Evolutionary conservation across 345 rosid genomes (phyloP).

Genomic region (Hibiscus tridactylites): DNA sequence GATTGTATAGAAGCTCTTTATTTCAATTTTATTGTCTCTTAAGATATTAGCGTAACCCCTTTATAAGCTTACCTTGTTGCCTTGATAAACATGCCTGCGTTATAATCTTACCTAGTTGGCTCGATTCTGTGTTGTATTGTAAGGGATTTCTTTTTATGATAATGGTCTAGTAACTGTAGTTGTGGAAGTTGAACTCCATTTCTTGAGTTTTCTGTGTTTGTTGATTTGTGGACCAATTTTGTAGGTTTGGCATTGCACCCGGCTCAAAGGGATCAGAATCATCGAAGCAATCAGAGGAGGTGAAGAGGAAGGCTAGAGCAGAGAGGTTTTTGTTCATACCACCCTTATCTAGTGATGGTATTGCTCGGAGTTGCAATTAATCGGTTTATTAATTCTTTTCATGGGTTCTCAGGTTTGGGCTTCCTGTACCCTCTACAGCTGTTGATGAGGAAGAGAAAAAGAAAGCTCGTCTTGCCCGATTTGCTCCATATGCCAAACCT

Average conservation of each 20-base stretch:
- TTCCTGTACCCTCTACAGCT: conserved; percentile 30
- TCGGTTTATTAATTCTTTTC: neutral
- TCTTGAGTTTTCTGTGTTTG: neutral
- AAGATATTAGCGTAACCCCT: neutral
- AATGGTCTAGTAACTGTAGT: neutral
- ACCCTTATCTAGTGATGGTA: neutral
- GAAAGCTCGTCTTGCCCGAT: conserved; percentile 81
- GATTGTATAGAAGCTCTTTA: neutral
- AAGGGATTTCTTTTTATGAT: neutral
- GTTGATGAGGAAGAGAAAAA: conserved; percentile 65
- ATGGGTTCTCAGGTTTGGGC: conserved; percentile 51
- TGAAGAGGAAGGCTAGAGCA: conserved; percentile 29
- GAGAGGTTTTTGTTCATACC: conserved; percentile 48
- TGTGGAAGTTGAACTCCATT: neutral
- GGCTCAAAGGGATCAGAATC: conserved; percentile 29
- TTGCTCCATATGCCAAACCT: conserved; percentile 41
- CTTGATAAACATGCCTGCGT: neutral
- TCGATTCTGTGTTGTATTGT: neutral
- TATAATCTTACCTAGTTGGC: neutral
- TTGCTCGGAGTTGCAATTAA: neutral
- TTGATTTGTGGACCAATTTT: neutral
- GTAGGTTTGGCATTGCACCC: conserved; percentile 66
- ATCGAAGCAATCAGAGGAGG: conserved; percentile 23
- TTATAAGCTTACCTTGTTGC: neutral
- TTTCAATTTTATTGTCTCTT: neutral